These are phyloP conservation scores for Blastobotrys malaysiensis DNA, from an alignment of 1,139 yeast species.

Conservation along the genomic window DNA sequence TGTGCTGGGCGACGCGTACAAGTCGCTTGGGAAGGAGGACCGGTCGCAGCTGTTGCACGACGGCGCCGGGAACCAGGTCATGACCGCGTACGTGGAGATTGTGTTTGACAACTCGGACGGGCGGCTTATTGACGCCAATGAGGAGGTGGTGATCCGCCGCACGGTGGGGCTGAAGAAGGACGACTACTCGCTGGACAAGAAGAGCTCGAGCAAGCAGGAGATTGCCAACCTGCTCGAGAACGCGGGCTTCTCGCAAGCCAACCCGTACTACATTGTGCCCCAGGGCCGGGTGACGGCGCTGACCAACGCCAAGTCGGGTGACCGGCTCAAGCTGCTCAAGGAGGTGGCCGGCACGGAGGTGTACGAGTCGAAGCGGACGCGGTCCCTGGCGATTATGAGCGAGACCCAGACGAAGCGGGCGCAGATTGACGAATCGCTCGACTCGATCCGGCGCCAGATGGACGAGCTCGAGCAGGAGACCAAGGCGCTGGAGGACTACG, in stretches of 20 bases:
- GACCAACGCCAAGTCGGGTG: constrained; percentile 84
- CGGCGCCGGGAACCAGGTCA: constrained; percentile 76
- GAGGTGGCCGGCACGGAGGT: constrained; percentile 96
- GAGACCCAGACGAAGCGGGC: constrained; percentile 64
- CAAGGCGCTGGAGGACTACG: constrained; percentile 65
- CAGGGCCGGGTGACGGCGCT: constrained; percentile 81
- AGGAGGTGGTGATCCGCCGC: constrained; percentile 70
- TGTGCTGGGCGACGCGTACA: constrained; percentile 86
- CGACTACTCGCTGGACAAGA: constrained; percentile 71
- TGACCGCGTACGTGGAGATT: constrained; percentile 91
- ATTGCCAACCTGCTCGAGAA: constrained; percentile 79
- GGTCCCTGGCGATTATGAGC: constrained; percentile 74
- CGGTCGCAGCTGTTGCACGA: constrained; percentile 77
- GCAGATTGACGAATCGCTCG: constrained; percentile 70
- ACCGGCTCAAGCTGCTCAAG: constrained; percentile 69
- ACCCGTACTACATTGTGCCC: constrained; percentile 95
- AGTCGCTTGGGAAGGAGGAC: constrained; percentile 83
- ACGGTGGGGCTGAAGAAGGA: constrained; percentile 91
- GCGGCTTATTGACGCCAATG: constrained; percentile 60
- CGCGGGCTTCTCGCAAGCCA: constrained; percentile 87
- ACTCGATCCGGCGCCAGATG: constrained; percentile 64
- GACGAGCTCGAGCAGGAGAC: constrained; percentile 78
- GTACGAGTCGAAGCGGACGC: constrained; percentile 75
- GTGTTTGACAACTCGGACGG: constrained; percentile 77
- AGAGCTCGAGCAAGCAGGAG: constrained; percentile 74